Percentiles rank a stretch among this genome's conserved stretches.
phyloP scores from a whole-genome alignment of 1,139 yeast genomes.

The Yamadazyma songkhlaensis region DNA sequence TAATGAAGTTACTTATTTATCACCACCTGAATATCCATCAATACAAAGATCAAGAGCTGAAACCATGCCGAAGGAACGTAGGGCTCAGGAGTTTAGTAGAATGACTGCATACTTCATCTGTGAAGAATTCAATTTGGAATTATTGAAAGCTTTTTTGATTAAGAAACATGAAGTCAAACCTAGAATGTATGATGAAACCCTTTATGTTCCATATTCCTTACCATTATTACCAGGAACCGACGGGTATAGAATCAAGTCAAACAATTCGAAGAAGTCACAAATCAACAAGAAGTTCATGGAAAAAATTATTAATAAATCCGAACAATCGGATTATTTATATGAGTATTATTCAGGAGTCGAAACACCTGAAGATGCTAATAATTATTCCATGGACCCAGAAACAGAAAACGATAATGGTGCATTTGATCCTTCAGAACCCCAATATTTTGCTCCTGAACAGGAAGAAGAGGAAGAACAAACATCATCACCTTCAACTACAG shows the following conservation, averaged over 20 bases:
- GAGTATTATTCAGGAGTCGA: conserved; percentile 87
- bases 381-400: conserved; percentile 52
- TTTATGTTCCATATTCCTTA: conserved; percentile 84
- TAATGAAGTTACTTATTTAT: conserved; percentile 20
- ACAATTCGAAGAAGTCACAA: conserved; percentile 61
- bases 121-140: conserved; percentile 69
- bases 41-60: conserved; percentile 64
- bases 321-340: conserved; percentile 84
- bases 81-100: conserved; percentile 71
- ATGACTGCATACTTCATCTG: conserved; percentile 90
- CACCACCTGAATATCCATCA: conserved; percentile 27
- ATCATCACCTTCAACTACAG: neutral
- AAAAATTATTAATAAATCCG: conserved; percentile 72
- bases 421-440: conserved; percentile 50
- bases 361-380: conserved; percentile 61
- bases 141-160: conserved; percentile 62
- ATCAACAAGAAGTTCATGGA: conserved; percentile 70
- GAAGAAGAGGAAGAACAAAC: conserved; percentile 4
- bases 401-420: conserved; percentile 37
- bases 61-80: conserved; percentile 59
- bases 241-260: conserved; percentile 80
- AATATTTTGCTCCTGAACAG: conserved; percentile 42
- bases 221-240: conserved; percentile 87
- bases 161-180: conserved; percentile 81
- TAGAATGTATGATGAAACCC: conserved; percentile 82